Percentiles rank a stretch among this genome's conserved stretches.
These are phyloP conservation scores for Fusarium protoensiforme DNA, from an alignment of 2,329 filamentous ascomycete species.

Conservation along the genomic window DNA sequence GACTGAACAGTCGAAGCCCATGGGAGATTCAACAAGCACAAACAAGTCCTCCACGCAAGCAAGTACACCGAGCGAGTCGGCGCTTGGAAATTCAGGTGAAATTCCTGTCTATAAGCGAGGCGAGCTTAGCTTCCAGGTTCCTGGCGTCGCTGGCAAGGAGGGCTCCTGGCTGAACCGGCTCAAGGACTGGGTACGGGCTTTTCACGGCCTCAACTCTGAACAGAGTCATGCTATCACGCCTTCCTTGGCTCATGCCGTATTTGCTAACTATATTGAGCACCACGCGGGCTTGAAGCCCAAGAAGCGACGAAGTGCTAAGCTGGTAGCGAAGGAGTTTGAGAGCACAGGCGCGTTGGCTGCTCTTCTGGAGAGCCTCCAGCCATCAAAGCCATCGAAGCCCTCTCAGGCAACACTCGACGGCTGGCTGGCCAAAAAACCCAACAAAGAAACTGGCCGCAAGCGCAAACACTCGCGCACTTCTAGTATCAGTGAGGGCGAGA, in stretches of 20 bases:
- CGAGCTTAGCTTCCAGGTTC: constrained; percentile 41
- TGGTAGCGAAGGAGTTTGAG: constrained; percentile 42
- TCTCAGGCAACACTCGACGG: constrained; percentile 11
- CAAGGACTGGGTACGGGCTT: constrained; percentile 48
- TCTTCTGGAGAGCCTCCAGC: constrained; percentile 32
- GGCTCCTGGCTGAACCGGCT: constrained; percentile 51
- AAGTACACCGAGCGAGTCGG: constrained; percentile 15
- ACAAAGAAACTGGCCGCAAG: constrained; percentile 11
- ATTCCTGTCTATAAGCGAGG: constrained; percentile 35
- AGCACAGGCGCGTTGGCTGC: constrained; percentile 38
- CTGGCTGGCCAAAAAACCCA: constrained; percentile 11
- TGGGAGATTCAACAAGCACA: constrained; percentile 10
- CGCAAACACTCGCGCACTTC: constrained; percentile 32
- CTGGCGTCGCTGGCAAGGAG: constrained; percentile 40
- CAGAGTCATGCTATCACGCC: constrained; percentile 38
- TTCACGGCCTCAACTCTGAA: constrained; percentile 43
- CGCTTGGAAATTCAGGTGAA: constrained; percentile 25
- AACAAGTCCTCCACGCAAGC: constrained; percentile 1
- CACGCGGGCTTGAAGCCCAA: constrained; percentile 47
- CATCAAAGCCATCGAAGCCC: neutral
- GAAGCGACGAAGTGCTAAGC: constrained; percentile 46
- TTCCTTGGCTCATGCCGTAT: constrained; percentile 40
- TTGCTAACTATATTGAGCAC: constrained; percentile 46
- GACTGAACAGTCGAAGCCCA: constrained; percentile 7
- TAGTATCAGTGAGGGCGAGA: constrained; percentile 34